Percentiles rank a stretch among this genome's conserved stretches.
Conservation (phyloP, 1,139 yeast species). For the Suhomyces bolitotheri region DNA sequence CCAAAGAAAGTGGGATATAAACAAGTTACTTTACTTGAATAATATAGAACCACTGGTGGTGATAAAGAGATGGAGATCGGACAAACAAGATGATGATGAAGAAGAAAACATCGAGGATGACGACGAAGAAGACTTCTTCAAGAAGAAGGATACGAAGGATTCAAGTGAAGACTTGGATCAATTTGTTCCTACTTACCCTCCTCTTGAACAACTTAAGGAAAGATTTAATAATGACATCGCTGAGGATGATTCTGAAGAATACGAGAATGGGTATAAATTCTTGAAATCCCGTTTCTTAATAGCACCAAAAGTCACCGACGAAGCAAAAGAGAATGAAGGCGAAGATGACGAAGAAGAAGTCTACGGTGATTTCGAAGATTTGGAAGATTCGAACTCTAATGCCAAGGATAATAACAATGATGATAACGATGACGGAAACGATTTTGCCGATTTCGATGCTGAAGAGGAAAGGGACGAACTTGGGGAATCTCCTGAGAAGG, state of each 20-base stretch:
- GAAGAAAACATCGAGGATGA: conserved; percentile 54
- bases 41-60: conserved; percentile 77
- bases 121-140: conserved; percentile 60
- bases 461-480: conserved; percentile 33
- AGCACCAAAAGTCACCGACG: conserved; percentile 58
- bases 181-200: conserved; percentile 40
- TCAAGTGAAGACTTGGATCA: conserved; percentile 35
- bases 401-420: conserved; percentile 19
- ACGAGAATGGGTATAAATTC: conserved; percentile 46
- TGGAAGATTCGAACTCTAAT: conserved; percentile 40
- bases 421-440: conserved; percentile 35
- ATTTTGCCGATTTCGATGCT: conserved; percentile 59
- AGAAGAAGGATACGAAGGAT: conserved; percentile 43
- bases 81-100: conserved; percentile 49
- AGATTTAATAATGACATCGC: conserved; percentile 50
- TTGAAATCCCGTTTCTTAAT: conserved; percentile 64
- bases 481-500: conserved; percentile 29
- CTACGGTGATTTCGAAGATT: conserved; percentile 80
- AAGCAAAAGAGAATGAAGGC: conserved; percentile 36
- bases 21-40: conserved; percentile 75
- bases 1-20: conserved; percentile 70
- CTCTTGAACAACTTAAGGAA: conserved; percentile 49
- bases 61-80: conserved; percentile 67
- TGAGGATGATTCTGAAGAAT: conserved; percentile 42
- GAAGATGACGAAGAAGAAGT: conserved; percentile 53